Evolutionary conservation across 2,329 filamentous ascomycete species (phyloP), one percentile per base, ranked within the genome.

Genomic region (Arthrobotrys pseudoclavata): DNA sequence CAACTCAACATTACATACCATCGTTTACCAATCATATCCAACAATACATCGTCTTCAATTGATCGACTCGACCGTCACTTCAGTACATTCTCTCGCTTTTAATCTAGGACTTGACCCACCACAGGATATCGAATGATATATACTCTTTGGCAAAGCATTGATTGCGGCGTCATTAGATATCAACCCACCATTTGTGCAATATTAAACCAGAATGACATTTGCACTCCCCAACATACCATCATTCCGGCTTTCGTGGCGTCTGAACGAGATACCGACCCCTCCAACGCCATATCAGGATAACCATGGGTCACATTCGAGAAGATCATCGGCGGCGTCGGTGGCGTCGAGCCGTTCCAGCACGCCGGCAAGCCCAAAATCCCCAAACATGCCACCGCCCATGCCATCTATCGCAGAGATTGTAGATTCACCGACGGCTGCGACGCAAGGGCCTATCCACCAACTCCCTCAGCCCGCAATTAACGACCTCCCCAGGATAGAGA

Each of bases 161-260:
- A 63, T 15, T 13, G 20, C 9, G 20, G 24, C 10, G 24, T 34
- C n/a, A 18, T 20, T 20, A n/a, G 29, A 45, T 31, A 55, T 37
- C 37, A 18, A 31, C 15, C 15, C 6, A 31, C 45, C 22, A 34
- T 50, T 6, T 22, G 40, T 29, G n/a, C 24, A 29, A 37, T 3
- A n/a, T 60, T 66, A 45, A 18, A 10, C 66, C 53, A 69, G 5
- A 26, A 76, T 71, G 74, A 64, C 52, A 13, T 77, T 71, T 34
- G 42, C 74, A 37, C 47, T 77, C 13, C 74, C 74, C 9, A 70
- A 45, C 9, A 77, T 77, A 67, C 74, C 74, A 20, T 61, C 67
- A 0, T 71, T 70, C 24, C 52, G 69, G 18, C 67, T 77, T 5
- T 77, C 74, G 47, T 77, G 74, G 74, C 50, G 68, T 10, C 61